Conservation (phyloP, 345 rosid species). For the Eucalyptus paniculata region DNA sequence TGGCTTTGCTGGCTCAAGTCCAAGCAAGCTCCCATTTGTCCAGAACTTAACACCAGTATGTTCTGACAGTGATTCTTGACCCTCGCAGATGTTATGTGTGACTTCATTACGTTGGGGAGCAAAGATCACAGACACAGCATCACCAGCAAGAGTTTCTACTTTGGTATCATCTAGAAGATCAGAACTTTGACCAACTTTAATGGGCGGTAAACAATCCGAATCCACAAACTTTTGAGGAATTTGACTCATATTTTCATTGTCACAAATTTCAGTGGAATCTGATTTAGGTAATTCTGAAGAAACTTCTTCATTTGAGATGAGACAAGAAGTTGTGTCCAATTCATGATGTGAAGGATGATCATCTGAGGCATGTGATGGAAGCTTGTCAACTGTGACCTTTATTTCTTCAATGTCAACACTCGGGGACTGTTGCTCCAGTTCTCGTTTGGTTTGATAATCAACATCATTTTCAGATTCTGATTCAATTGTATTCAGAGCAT, state of each 20-base stretch:
- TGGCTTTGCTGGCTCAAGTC: slow-evolving; percentile 90
- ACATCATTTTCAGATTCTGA: slow-evolving; percentile 56
- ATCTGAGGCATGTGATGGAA: neutral
- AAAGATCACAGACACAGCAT: slow-evolving; percentile 7
- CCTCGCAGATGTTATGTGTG: neutral
- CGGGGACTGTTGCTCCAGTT: slow-evolving; percentile 13
- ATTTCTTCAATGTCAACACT: neutral
- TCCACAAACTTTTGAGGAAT: slow-evolving; percentile 14
- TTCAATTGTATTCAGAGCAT: slow-evolving; percentile 81
- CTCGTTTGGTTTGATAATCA: slow-evolving; percentile 37
- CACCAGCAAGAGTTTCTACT: slow-evolving; percentile 3
- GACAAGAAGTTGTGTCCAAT: slow-evolving; percentile 5
- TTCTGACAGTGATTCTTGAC: slow-evolving; percentile 26
- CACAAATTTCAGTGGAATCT: slow-evolving; percentile 10
- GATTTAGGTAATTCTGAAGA: slow-evolving; percentile 2
- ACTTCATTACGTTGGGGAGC: neutral
- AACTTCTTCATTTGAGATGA: slow-evolving; percentile 4
- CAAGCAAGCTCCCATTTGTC: slow-evolving; percentile 92
- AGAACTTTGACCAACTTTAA: neutral
- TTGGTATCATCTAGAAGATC: neutral
- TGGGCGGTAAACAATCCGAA: slow-evolving; percentile 10
- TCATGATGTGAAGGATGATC: slow-evolving; percentile 7
- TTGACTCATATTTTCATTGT: slow-evolving; percentile 10
- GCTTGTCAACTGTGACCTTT: slow-evolving; percentile 2
- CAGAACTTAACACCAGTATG: slow-evolving; percentile 40